Base-by-base conservation (phyloP, 768 basidiomycete species). In the Gelatoporia subvermispora region DNA sequence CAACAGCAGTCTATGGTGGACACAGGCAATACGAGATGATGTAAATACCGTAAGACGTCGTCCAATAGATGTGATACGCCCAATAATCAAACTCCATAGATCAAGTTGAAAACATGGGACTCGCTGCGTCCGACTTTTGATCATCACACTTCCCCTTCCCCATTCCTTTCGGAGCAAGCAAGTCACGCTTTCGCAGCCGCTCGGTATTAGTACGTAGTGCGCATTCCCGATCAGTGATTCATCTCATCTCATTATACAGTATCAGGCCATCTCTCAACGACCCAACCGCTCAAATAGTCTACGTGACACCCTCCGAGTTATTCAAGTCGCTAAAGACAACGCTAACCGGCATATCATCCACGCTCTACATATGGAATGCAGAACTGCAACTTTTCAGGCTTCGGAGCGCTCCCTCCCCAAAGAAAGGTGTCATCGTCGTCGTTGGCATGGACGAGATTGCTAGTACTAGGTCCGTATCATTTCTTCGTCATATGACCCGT, bases 121-220 rank as follows among this genome's bases (percentile, higher is more conserved):
- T 60, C 74, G 49, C 63, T 79, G 41, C 69, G 72, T 22, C 58
- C 69, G 4, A 64, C 66, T 3, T 67, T 66, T 45, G 55, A 60
- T 1, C 52, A 49, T 3, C 51, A 52, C 11, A 60, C 71, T 9
- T 62, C 66, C 16, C 65, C 70, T 0, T 75, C 80, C 0, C 70
- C 82, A 0, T 85, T 89, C 57, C 65, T 91, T 20, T 85, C 87
- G 4, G 86, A 89, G 60, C 85, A 88, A 61, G 68, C 76, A 47
- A 59, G 64, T 35, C 54, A 68, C 9, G 63, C 79, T 4, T 80
- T 78, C 49, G 72, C 78, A 5, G 74, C 80, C 8, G 76, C 79
- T n/a, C 72, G 77, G 61, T 70, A 82, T 50, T 68, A 77, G 87
- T 88, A 56, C 66, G 81, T 65, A 35, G 47, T 41, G 16, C n/a